Conservation (phyloP, 2,329 filamentous ascomycete genomes). For the Dactylellina drechsleri region DNA sequence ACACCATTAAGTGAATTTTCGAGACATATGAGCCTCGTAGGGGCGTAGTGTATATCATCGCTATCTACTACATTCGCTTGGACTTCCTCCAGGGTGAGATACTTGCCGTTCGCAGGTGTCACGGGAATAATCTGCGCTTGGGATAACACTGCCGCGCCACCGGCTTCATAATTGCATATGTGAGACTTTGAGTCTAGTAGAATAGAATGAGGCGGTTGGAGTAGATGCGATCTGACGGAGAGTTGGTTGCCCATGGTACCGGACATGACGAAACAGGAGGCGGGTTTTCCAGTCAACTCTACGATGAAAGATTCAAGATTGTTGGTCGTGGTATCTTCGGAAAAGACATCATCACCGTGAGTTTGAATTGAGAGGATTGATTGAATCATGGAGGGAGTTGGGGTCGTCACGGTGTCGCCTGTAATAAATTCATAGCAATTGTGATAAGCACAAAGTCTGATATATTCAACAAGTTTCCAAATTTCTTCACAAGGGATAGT, state of each 20-base stretch:
- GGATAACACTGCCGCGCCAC: slow-evolving; percentile 62
- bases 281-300: slow-evolving; percentile 77
- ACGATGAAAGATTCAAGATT: slow-evolving; percentile 80
- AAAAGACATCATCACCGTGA: slow-evolving; percentile 84
- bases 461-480: background rate
- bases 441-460: background rate
- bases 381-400: slow-evolving; percentile 81
- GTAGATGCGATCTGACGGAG: slow-evolving; percentile 78
- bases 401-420: slow-evolving; percentile 76
- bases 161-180: slow-evolving; percentile 75
- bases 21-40: slow-evolving; percentile 63
- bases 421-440: background rate
- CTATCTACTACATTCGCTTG: slow-evolving; percentile 62
- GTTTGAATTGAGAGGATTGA: slow-evolving; percentile 75
- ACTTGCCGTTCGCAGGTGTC: slow-evolving; percentile 61
- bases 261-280: slow-evolving; percentile 81
- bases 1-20: slow-evolving; percentile 63
- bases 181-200: slow-evolving; percentile 83
- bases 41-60: slow-evolving; percentile 62
- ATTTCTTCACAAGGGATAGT: background rate
- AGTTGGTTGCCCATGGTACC: slow-evolving; percentile 97
- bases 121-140: slow-evolving; percentile 58
- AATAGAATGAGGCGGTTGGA: slow-evolving; percentile 80
- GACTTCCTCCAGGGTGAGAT: slow-evolving; percentile 64
- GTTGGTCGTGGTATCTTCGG: slow-evolving; percentile 81